Conservation (phyloP, 257 asterid genomes). For the Nicotiana tabacum region DNA sequence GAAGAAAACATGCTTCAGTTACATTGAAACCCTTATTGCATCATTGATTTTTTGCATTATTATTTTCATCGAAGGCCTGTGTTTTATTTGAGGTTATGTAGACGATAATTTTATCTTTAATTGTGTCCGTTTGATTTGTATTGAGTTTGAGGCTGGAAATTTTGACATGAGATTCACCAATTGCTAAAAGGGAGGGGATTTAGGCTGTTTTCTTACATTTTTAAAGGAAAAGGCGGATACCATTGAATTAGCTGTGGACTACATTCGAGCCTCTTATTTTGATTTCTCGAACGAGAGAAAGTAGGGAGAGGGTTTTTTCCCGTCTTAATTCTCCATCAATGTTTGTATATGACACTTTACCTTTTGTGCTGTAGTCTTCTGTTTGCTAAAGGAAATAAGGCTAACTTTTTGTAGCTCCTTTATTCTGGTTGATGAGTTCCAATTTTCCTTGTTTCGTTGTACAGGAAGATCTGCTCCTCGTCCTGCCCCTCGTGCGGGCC, state of each 20-base stretch:
- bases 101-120: too few relatives aligned
- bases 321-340: not conserved
- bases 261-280: too few relatives aligned
- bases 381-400: not conserved
- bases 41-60: not conserved
- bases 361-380: not conserved
- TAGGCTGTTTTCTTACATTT: too few relatives aligned
- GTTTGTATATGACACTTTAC: not conserved
- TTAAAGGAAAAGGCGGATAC: too few relatives aligned
- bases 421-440: not conserved
- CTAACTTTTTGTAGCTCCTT: not conserved
- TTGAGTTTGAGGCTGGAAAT: not conserved
- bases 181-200: not conserved
- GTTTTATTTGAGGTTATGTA: not conserved
- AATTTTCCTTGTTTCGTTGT: not conserved
- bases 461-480: conserved; percentile 89
- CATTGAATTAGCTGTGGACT: too few relatives aligned
- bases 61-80: not conserved
- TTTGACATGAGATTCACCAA: not conserved
- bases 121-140: not conserved
- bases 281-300: not conserved
- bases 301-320: not conserved
- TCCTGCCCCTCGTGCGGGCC: conserved; percentile 48
- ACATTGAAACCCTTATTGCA: not conserved
- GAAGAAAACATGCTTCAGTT: not conserved